Conservation (phyloP, 768 basidiomycete genomes). For the Boletus speciosus region DNA sequence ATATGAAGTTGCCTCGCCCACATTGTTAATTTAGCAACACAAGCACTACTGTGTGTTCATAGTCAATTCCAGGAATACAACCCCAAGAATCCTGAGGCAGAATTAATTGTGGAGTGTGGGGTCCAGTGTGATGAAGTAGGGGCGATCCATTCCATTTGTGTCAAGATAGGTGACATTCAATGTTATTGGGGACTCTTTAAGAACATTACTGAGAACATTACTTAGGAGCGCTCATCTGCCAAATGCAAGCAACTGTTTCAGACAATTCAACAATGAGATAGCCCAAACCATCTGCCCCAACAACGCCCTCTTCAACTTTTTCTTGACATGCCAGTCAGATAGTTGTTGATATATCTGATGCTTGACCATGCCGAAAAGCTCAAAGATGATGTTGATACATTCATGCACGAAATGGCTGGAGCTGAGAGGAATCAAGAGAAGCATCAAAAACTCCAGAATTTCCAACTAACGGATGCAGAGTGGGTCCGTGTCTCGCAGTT, state of each 20-base stretch:
- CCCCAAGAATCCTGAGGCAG: not conserved
- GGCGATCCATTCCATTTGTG: not conserved
- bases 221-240: not conserved
- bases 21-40: not conserved
- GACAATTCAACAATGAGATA: not conserved
- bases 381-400: not conserved
- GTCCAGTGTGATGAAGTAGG: not conserved
- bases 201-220: not conserved
- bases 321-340: not conserved
- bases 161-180: not conserved
- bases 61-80: not conserved
- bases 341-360: not conserved
- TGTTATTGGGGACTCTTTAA: not conserved
- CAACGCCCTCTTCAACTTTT: not conserved
- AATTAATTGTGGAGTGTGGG: not conserved
- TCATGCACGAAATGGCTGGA: not conserved
- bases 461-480: not conserved
- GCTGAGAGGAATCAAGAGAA: not conserved
- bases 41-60: not conserved
- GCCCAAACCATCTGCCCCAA: not conserved
- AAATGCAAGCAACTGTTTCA: not conserved
- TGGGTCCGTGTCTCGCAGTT: not conserved
- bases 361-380: not conserved
- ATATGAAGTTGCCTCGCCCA: not conserved
- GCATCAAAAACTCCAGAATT: not conserved